Percentiles rank a stretch among this genome's conserved stretches.
These are phyloP conservation scores for Tubosaeta brunneosetosa DNA, from an alignment of 768 basidiomycete species.

Conservation along the genomic window DNA sequence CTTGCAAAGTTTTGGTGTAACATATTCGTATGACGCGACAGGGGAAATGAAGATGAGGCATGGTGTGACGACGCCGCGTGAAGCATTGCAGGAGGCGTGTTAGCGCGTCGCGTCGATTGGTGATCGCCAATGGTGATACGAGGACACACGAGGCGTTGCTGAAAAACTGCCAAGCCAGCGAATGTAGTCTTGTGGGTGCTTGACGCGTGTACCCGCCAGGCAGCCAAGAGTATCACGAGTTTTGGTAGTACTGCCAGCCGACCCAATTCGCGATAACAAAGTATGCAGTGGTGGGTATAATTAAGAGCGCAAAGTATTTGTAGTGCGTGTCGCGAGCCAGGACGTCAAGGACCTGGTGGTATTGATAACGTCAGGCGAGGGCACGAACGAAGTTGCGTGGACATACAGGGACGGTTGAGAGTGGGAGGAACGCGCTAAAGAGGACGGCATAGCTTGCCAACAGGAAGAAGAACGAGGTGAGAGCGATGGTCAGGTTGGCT, in stretches of 20 bases:
- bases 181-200: neutral
- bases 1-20: constrained; percentile 10
- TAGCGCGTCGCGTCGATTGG: constrained; percentile 12
- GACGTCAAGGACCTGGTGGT: constrained; percentile 53
- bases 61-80: constrained; percentile 13
- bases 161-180: neutral
- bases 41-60: constrained; percentile 9
- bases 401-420: constrained; percentile 49
- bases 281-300: constrained; percentile 78
- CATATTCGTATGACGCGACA: constrained; percentile 3
- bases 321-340: constrained; percentile 78
- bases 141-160: constrained; percentile 21
- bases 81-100: constrained; percentile 21
- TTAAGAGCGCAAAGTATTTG: constrained; percentile 78
- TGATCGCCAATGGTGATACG: constrained; percentile 13
- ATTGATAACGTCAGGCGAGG: constrained; percentile 19
- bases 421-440: constrained; percentile 59
- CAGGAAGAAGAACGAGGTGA: constrained; percentile 50
- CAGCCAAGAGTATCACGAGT: constrained; percentile 51
- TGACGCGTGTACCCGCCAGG: constrained; percentile 6
- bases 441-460: constrained; percentile 60
- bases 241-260: constrained; percentile 95
- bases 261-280: constrained; percentile 99
- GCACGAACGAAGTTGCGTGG: neutral
- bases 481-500: constrained; percentile 46